These are phyloP conservation scores for Cladophialophora psammophila DNA, from an alignment of 2,329 filamentous ascomycete genomes.

Conservation along the genomic window DNA sequence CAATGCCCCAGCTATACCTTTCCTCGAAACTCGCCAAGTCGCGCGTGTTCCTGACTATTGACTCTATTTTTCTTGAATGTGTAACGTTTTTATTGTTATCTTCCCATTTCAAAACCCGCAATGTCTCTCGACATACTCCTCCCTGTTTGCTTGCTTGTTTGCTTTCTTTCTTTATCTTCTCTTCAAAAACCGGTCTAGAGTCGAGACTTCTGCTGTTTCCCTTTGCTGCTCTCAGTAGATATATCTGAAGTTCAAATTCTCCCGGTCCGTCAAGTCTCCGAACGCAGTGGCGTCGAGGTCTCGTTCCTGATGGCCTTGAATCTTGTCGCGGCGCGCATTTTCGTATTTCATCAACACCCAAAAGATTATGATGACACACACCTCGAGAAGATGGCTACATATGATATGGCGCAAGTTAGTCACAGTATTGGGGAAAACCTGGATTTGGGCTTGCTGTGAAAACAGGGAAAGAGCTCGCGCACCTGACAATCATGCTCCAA, in stretches of 20 bases:
- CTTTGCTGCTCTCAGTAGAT: conserved; percentile 27
- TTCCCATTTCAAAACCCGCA: no score
- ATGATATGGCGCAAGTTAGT: background rate
- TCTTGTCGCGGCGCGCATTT: conserved; percentile 58
- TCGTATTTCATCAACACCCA: conserved; percentile 58
- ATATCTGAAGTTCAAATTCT: conserved; percentile 55
- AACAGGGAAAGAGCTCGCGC: background rate
- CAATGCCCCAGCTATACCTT: no score
- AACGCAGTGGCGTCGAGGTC: conserved; percentile 57
- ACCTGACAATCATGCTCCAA: conserved; percentile 64
- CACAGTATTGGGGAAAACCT: background rate
- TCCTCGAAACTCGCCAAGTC: no score
- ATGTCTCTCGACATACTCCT: no score
- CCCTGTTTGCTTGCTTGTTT: background rate
- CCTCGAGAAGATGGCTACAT: conserved; percentile 57
- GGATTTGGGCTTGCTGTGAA: background rate
- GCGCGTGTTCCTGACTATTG: no score
- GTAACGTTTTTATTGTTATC: no score
- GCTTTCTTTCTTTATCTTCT: background rate
- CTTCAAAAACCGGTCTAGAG: no score
- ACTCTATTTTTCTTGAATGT: no score
- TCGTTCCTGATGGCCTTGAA: conserved; percentile 51
- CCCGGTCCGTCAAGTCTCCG: conserved; percentile 61
- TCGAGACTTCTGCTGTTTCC: no score
- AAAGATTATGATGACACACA: conserved; percentile 54